Conservation (phyloP, 225 moss, liverwort and hornwort genomes). For the Ulota crispa region DNA sequence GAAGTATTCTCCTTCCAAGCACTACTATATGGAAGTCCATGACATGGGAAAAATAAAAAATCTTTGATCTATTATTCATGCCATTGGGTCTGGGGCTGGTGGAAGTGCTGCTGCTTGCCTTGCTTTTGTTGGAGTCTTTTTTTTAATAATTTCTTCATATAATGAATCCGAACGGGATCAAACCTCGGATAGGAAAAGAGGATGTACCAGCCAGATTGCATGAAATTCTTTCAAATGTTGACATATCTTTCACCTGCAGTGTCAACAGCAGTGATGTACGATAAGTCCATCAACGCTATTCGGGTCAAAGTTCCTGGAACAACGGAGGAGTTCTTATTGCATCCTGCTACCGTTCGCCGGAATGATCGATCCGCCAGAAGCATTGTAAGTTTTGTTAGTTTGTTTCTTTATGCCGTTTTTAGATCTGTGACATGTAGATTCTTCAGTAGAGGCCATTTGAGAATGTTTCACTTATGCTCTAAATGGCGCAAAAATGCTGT, state of each 20-base stretch:
- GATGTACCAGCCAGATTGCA: not conserved
- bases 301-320: constrained; percentile 94
- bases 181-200: not conserved
- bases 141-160: too few relatives aligned
- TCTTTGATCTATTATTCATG: too few relatives aligned
- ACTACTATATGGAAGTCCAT: not conserved
- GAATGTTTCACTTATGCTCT: not conserved
- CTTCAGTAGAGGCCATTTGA: not conserved
- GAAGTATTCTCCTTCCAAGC: not conserved
- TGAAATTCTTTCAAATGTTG: constrained; percentile 12
- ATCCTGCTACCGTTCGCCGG: constrained; percentile 93
- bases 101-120: too few relatives aligned
- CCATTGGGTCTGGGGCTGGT: too few relatives aligned
- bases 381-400: constrained; percentile 53
- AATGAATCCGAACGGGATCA: not conserved
- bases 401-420: not conserved
- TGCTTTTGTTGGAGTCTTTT: too few relatives aligned
- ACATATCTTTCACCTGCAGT: constrained; percentile 51
- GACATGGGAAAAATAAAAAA: not conserved
- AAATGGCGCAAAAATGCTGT: not conserved
- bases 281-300: constrained; percentile 64
- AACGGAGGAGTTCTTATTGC: constrained; percentile 73
- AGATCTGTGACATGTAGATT: not conserved
- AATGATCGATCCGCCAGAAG: constrained; percentile 95
- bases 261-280: constrained; percentile 83